These are phyloP conservation scores for Penicillium angulare DNA, from an alignment of 495 filamentous ascomycete species.

Conservation along the genomic window DNA sequence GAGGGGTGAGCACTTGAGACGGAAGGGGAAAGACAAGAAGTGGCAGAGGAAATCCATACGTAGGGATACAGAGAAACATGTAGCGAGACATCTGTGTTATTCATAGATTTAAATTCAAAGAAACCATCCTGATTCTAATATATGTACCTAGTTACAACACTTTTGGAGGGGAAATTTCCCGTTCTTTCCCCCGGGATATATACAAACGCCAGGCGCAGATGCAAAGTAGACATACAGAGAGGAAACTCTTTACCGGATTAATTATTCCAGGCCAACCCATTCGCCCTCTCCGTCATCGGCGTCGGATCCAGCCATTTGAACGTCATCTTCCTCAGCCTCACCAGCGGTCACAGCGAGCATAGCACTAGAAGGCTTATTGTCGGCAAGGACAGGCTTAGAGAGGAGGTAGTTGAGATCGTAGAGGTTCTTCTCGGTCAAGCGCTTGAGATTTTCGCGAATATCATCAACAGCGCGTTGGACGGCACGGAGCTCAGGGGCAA, in stretches of 20 bases:
- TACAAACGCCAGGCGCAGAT: constrained; percentile 46
- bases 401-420: constrained; percentile 83
- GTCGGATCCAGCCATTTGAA: constrained; percentile 34
- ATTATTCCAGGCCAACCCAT: constrained; percentile 44
- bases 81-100: no score
- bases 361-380: constrained; percentile 29
- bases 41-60: neutral
- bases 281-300: constrained; percentile 39
- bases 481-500: constrained; percentile 77
- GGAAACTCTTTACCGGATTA: constrained; percentile 14
- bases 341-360: constrained; percentile 28
- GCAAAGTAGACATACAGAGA: constrained; percentile 35
- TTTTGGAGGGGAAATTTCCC: constrained; percentile 9
- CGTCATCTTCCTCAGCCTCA: constrained; percentile 26
- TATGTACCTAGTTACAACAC: constrained; percentile 4
- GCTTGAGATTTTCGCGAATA: constrained; percentile 70
- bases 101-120: neutral
- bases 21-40: constrained; percentile 20
- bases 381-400: constrained; percentile 38
- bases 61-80: no score
- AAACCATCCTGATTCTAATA: constrained; percentile 7
- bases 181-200: constrained; percentile 19
- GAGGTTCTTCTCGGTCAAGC: constrained; percentile 79
- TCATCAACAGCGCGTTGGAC: constrained; percentile 73
- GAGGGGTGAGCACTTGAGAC: no score